These are phyloP conservation scores for Pharus latifolius DNA, from an alignment of 176 grass and related monocot genomes.

Conservation along the genomic window DNA sequence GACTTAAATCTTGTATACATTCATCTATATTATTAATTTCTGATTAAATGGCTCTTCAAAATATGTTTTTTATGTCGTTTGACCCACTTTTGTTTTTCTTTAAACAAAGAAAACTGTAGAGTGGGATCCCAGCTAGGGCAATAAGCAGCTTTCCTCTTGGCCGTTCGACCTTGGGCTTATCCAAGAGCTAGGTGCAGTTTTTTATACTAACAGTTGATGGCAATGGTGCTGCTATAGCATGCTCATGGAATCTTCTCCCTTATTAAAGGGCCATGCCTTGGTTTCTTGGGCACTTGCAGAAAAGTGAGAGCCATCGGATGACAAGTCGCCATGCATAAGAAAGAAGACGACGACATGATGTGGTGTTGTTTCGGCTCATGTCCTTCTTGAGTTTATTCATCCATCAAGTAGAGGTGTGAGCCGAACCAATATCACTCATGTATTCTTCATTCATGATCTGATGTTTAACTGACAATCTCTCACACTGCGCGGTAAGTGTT, in stretches of 20 bases:
- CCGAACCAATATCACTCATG: slow-evolving; percentile 48
- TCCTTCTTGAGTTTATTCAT: background rate
- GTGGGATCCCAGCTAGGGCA: background rate
- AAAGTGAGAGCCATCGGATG: background rate
- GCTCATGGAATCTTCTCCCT: background rate
- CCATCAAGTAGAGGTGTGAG: background rate
- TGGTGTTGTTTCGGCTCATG: slow-evolving; percentile 32
- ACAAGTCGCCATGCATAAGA: background rate
- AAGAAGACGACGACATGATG: slow-evolving; percentile 27
- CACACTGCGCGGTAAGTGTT: background rate
- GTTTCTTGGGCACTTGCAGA: background rate
- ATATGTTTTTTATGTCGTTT: too few relatives aligned
- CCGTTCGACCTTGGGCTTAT: slow-evolving; percentile 4
- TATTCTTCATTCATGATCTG: slow-evolving; percentile 21
- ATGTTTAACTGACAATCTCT: background rate
- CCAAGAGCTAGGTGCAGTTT: background rate
- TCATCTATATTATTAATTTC: too few relatives aligned
- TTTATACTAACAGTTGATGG: background rate
- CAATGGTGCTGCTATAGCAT: background rate
- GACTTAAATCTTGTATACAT: too few relatives aligned
- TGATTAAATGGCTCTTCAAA: too few relatives aligned
- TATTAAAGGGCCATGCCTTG: background rate
- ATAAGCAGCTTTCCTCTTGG: background rate
- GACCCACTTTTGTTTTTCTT: too few relatives aligned
- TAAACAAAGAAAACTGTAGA: background rate